phyloP scores from a whole-genome alignment of 768 basidiomycete genomes.

The Trametes cubensis region DNA sequence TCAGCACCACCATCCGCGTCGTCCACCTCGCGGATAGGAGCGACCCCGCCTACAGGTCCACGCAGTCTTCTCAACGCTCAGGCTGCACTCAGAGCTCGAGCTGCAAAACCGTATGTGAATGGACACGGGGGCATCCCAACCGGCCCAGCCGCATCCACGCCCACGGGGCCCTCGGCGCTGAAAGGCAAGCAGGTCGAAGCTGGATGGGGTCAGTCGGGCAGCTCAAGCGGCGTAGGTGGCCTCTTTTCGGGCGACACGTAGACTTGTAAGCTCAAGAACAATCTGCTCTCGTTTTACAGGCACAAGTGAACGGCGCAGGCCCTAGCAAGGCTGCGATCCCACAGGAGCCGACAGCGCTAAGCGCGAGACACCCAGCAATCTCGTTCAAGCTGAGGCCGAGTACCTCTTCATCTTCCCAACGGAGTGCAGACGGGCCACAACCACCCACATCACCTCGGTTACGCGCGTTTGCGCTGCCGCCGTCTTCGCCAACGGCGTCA shows the following conservation, averaged over 20 bases:
- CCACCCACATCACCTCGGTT: conserved; percentile 37
- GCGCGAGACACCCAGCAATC: conserved; percentile 26
- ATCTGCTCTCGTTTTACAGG: conserved; percentile 18
- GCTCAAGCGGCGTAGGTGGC: conserved; percentile 34
- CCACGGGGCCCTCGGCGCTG: conserved; percentile 33
- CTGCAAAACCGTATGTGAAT: conserved; percentile 49
- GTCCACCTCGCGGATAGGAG: conserved; percentile 46
- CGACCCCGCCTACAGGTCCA: conserved; percentile 65
- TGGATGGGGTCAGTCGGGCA: conserved; percentile 35
- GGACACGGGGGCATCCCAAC: conserved; percentile 40
- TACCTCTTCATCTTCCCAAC: conserved; percentile 29
- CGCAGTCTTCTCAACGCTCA: conserved; percentile 51
- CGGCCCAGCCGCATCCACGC: conserved; percentile 29
- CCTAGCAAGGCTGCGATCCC: conserved; percentile 25
- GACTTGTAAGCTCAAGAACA: conserved; percentile 22
- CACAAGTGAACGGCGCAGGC: conserved; percentile 29
- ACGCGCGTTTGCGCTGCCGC: conserved; percentile 31
- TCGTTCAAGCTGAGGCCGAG: conserved; percentile 33
- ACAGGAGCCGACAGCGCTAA: conserved; percentile 28
- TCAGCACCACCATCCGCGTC: conserved; percentile 37
- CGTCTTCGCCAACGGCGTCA: conserved; percentile 33
- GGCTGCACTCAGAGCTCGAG: conserved; percentile 26
- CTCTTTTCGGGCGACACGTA: conserved; percentile 10
- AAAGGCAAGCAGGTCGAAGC: conserved; percentile 48
- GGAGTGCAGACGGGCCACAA: conserved; percentile 27